Evolutionary conservation across 352 stramenopile genomes (phyloP).

Genomic region (Phytophthora litchii): DNA sequence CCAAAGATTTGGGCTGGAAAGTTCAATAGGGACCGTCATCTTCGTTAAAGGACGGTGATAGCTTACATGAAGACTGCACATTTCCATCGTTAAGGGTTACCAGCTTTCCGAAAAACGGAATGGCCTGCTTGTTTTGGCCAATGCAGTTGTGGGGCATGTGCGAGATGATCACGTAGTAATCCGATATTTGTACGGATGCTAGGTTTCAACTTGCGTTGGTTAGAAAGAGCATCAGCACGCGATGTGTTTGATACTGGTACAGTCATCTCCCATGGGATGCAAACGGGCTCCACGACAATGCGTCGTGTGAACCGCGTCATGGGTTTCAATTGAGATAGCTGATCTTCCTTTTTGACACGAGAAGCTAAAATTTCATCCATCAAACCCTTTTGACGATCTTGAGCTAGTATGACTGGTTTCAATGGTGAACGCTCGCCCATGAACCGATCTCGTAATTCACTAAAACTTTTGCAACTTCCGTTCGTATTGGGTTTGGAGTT

Average conservation of each 20-base stretch:
- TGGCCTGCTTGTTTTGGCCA: constrained; percentile 58
- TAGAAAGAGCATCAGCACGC: constrained; percentile 28
- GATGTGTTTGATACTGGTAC: constrained; percentile 39
- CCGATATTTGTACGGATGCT: constrained; percentile 63
- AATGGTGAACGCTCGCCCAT: constrained; percentile 37
- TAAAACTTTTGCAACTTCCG: constrained; percentile 29
- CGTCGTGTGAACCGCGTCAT: constrained; percentile 48
- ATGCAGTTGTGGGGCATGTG: constrained; percentile 54
- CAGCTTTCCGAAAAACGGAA: constrained; percentile 23
- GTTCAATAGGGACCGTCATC: constrained; percentile 12
- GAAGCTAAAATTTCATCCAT: constrained; percentile 24
- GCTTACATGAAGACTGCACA: constrained; percentile 16
- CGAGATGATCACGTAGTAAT: constrained; percentile 62
- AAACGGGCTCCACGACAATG: constrained; percentile 53
- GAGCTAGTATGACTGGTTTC: constrained; percentile 30
- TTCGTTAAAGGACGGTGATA: constrained; percentile 7
- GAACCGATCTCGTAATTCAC: constrained; percentile 32
- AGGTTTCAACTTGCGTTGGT: constrained; percentile 67
- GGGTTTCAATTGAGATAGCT: constrained; percentile 5
- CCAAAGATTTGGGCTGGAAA: constrained; percentile 23
- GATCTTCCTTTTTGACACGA: constrained; percentile 20
- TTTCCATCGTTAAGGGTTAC: constrained; percentile 5
- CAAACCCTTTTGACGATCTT: constrained; percentile 32
- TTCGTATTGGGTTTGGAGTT: constrained; percentile 8
- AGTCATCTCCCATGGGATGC: constrained; percentile 76